These are phyloP conservation scores for Lignosus rhinocerotis DNA, from an alignment of 1,284 basidiomycete species.

Conservation along the genomic window DNA sequence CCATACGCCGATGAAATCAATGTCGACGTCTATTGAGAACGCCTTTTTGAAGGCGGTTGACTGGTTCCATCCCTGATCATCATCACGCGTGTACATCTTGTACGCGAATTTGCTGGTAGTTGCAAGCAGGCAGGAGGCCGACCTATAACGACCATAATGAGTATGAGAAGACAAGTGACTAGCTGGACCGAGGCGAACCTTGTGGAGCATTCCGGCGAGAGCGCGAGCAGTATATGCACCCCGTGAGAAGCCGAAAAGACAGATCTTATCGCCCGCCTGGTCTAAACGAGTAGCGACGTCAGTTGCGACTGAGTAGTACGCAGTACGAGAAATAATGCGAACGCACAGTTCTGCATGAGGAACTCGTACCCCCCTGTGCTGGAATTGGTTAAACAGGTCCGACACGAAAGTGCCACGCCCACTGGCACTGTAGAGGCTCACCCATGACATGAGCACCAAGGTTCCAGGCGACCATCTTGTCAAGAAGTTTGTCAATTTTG, in stretches of 20 bases:
- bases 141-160: slow-evolving; percentile 32
- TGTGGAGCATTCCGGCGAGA: slow-evolving; percentile 56
- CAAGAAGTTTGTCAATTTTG: slow-evolving; percentile 43
- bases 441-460: slow-evolving; percentile 57
- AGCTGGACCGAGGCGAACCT: slow-evolving; percentile 27
- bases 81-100: slow-evolving; percentile 40
- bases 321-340: no score
- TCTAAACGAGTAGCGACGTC: slow-evolving; percentile 30
- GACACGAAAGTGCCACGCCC: no score
- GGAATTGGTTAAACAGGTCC: neutral
- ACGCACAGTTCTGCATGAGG: slow-evolving; percentile 61
- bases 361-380: slow-evolving; percentile 57
- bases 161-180: neutral
- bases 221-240: slow-evolving; percentile 60
- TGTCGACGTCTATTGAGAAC: slow-evolving; percentile 47
- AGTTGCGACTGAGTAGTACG: no score
- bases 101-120: slow-evolving; percentile 51
- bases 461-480: slow-evolving; percentile 54
- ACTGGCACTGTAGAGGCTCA: slow-evolving; percentile 26
- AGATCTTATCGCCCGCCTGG: slow-evolving; percentile 49
- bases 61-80: slow-evolving; percentile 35
- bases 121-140: slow-evolving; percentile 54
- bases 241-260: slow-evolving; percentile 63
- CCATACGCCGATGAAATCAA: slow-evolving; percentile 58
- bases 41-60: slow-evolving; percentile 43